A percentile compares a stretch with the other conserved stretches of the same genome.
These are phyloP conservation scores for Cyberlindnera veronae DNA, from an alignment of 805 yeast genomes.

Conservation along the genomic window DNA sequence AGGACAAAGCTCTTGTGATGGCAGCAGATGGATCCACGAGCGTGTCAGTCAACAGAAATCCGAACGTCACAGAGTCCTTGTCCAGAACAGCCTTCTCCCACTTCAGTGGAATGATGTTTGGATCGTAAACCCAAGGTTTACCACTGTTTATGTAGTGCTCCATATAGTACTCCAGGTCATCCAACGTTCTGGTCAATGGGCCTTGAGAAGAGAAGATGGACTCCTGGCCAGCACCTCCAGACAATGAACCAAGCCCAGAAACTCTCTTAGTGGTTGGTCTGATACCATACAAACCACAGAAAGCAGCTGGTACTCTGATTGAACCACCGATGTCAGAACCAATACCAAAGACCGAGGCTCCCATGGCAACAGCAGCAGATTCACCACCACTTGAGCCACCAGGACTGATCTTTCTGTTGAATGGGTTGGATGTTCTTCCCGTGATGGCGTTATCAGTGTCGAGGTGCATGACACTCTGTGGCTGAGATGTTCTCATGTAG, in stretches of 20 bases:
- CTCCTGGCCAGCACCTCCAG: slow-evolving; percentile 39
- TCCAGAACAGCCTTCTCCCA: slow-evolving; percentile 36
- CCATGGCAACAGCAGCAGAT: slow-evolving; percentile 56
- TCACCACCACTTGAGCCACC: slow-evolving; percentile 79
- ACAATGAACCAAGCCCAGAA: slow-evolving; percentile 23
- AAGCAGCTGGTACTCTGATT: slow-evolving; percentile 66
- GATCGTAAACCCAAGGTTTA: slow-evolving; percentile 58
- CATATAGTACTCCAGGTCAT: slow-evolving; percentile 70
- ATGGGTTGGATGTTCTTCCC: slow-evolving; percentile 60
- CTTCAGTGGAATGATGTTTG: slow-evolving; percentile 32
- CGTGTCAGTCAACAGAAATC: slow-evolving; percentile 62
- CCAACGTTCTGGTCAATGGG: slow-evolving; percentile 61
- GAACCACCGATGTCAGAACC: slow-evolving; percentile 76
- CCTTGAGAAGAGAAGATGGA: slow-evolving; percentile 67
- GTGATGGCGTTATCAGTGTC: slow-evolving; percentile 58
- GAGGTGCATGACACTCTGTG: slow-evolving; percentile 68
- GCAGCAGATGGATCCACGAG: slow-evolving; percentile 66
- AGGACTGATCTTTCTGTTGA: slow-evolving; percentile 52
- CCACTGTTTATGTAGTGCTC: slow-evolving; percentile 48
- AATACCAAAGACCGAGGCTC: slow-evolving; percentile 57
- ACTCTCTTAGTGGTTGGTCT: slow-evolving; percentile 57
- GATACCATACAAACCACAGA: slow-evolving; percentile 55
- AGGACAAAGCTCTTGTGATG: slow-evolving; percentile 50
- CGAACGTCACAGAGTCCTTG: slow-evolving; percentile 47
- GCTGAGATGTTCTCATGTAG: slow-evolving; percentile 63